Evolutionary conservation across 2,329 filamentous ascomycete species (phyloP).

Genomic region (Hymenoscyphus infarciens): DNA sequence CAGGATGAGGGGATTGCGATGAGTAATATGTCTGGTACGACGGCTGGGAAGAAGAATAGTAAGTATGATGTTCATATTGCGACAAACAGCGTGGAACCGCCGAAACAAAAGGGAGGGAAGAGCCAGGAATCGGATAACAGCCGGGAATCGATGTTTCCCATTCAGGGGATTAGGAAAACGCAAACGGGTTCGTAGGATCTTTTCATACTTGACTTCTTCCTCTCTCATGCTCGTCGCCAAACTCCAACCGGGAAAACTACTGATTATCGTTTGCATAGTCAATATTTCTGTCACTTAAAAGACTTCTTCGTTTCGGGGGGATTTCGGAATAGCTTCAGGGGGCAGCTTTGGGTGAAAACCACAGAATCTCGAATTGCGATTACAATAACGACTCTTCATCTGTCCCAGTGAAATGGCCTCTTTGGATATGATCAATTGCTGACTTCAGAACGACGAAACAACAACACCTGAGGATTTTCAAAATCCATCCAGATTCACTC

Average conservation of each 20-base stretch:
- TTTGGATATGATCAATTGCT: too few species aligned
- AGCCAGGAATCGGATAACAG: slow-evolving; percentile 10
- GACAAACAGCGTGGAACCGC: slow-evolving; percentile 3
- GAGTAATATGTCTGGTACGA: slow-evolving; percentile 12
- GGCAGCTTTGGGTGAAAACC: not conserved
- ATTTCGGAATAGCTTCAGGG: not conserved
- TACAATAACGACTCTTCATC: too few species aligned
- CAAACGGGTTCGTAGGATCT: slow-evolving; percentile 9
- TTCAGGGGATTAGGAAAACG: slow-evolving; percentile 17
- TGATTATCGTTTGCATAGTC: not conserved
- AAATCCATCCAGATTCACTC: too few species aligned
- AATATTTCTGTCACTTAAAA: not conserved
- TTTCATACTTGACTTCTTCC: not conserved
- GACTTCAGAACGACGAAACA: too few species aligned
- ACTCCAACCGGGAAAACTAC: not conserved
- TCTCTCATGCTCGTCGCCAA: too few species aligned
- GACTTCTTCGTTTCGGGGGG: not conserved
- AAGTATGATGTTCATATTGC: slow-evolving; percentile 23
- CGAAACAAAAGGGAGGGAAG: not conserved
- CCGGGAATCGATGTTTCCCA: slow-evolving; percentile 23
- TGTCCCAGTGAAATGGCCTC: too few species aligned
- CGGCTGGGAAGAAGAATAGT: not conserved
- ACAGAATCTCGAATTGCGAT: too few species aligned
- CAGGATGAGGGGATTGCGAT: slow-evolving; percentile 26
- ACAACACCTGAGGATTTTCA: too few species aligned